Evolutionary conservation across 345 rosid species (phyloP), one percentile per base, ranked within the genome.

Genomic region (Salix dunnii): DNA sequence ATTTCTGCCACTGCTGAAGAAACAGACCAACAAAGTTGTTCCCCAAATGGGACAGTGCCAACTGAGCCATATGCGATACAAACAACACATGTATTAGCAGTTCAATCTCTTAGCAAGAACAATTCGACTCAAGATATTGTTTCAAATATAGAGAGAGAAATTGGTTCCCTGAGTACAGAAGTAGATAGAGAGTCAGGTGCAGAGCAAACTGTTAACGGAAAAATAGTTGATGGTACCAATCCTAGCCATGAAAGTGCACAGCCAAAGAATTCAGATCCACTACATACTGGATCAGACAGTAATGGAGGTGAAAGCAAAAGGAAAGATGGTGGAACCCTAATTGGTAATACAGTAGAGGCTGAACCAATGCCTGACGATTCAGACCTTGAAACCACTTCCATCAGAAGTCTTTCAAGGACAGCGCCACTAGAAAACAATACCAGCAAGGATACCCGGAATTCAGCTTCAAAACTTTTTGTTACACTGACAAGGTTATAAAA

Each of bases 401-500:
- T 77, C 53, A 65, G 46, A 64, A 74, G 68, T 36, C 73, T 73
- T 74, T 71, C 85, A 65, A 73, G 67, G 71, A 74, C 70, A 70
- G 49, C 51, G 53, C 55, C 79, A 75, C 72, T 76, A 60, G 77
- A 71, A 27, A n/a, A 53, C 78, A 36, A 68, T 70, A 53, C 67
- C 58, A 76, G 49, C 73, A 76, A 76, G 74, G 83, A 85, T 67
- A 23, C 63, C 43, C 77, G 61, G 68, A 81, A 69, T 64, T 73
- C 80, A 36, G 63, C 82, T 74, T 71, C 68, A 58, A 83, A 77
- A 77, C 74, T 74, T 76, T 69, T 78, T 69, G 83, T 68, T 53
- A 82, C 85, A 20, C 68, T 72, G 7, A 76, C 77, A 70, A 87
- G 91, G 97, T 89, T 67, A 86, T 46, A 46, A 13, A 46, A 14